A percentile compares a stretch with the other conserved stretches of the same genome.
These are phyloP conservation scores for Mortierella sp. DNA, from an alignment of 371 early-diverging fungal species.

Conservation along the genomic window DNA sequence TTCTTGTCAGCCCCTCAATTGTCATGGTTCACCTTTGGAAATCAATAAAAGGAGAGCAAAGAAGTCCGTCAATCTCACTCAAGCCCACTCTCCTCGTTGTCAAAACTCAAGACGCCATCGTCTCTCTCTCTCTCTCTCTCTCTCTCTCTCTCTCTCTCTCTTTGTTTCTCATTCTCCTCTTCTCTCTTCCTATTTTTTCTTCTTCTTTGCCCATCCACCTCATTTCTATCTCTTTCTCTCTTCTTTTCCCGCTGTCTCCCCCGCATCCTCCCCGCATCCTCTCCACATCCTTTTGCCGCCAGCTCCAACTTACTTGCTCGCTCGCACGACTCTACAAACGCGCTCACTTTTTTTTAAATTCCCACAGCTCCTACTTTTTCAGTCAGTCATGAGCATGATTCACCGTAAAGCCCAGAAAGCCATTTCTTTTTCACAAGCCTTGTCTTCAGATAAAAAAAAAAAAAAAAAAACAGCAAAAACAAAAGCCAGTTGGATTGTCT, in stretches of 20 bases:
- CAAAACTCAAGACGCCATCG: neutral
- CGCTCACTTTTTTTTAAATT: neutral
- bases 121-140: neutral
- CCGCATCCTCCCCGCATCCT: neutral
- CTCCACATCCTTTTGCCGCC: neutral
- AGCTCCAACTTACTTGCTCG: too few relatives aligned
- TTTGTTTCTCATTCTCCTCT: neutral
- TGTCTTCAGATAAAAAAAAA: too few relatives aligned
- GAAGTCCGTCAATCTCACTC: too few relatives aligned
- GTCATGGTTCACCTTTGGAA: too few relatives aligned
- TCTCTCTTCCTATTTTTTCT: neutral
- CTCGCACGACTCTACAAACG: too few relatives aligned
- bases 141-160: neutral
- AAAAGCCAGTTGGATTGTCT: too few relatives aligned
- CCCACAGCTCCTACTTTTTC: neutral
- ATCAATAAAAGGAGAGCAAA: too few relatives aligned
- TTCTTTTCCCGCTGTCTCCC: neutral
- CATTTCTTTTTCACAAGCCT: too few relatives aligned
- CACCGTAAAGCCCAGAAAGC: too few relatives aligned
- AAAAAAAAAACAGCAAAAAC: too few relatives aligned
- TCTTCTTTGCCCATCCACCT: neutral
- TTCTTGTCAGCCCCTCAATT: too few relatives aligned
- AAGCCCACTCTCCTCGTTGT: neutral
- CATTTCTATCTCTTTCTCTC: slow-evolving; percentile 1
- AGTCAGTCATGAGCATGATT: too few relatives aligned